Base-by-base conservation (phyloP, 2,329 filamentous ascomycete genomes). In the Fusarium nodosum region DNA sequence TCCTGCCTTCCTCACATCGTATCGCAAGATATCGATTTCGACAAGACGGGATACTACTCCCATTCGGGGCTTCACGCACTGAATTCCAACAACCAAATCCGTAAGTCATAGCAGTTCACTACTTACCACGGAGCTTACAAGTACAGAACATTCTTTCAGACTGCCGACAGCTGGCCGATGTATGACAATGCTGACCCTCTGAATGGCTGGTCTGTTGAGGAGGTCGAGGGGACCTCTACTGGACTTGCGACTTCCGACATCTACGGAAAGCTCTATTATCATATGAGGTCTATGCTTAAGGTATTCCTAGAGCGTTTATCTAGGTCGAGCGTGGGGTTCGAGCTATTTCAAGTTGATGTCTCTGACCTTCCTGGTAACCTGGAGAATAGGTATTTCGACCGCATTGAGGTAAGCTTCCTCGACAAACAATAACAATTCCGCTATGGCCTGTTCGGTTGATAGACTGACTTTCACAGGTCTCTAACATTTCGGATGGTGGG, bases 181-280 rank as follows among this genome's bases (percentile, higher is more conserved):
- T 4, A 11, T 12, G 47, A 64, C 7, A 46, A 46, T 11, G 48
- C 34, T 3, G 34, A 57, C 46, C 63, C 55, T 31, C 22, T 64
- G 1, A 10, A 31, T 1, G 56, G 66, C 7, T 68, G 63, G 66
- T 48, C 46, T 4, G 9, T n/a, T 4, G 28, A 36, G 3, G 59
- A 68, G 1, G 47, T 68, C 8, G 51, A 38, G 3, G 10, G 12
- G 18, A 47, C 39, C 11, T 30, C 34, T 5, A 44, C 12, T 18
- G 56, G 64, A 20, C 7, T 7, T 22, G 52, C 63, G 1, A 56
- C 52, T 5, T 48, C 38, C 7, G 56, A 68, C 12, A 56, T 67
- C 18, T 68, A 47, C 4, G 59, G 66, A 4, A 68, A 67, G 34
- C 52, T 67, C 4, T 67, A 57, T 10, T 28, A 52, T 13, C 8